Base-by-base conservation (phyloP, 2,329 filamentous ascomycete species). In the Arthroderma uncinatum region DNA sequence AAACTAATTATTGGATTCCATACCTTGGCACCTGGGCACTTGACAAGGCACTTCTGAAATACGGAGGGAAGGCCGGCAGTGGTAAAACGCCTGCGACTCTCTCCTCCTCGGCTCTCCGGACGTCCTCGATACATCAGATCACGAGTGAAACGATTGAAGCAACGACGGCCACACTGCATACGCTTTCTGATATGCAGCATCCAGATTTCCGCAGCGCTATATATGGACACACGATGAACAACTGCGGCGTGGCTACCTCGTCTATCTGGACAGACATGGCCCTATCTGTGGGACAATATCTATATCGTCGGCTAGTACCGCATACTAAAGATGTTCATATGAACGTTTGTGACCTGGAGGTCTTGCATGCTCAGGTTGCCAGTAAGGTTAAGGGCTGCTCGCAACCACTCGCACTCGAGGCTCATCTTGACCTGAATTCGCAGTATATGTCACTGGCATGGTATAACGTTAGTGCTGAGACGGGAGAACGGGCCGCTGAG, bases 1-100 rank as follows among this genome's bases (percentile, higher is more conserved):
- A 81, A 61, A 87, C 88, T 75, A 82, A 80, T 63, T 87, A 88
- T 70, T 87, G 84, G 84, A 77, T 44, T 50, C 2, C 64, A 64
- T 55, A 60, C 36, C 16, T 33, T 37, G 75, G 28, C 79, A 82
- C 0, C 72, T 87, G 1, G 79, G 80, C 62, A 71, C 86, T 0
- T 84, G 85, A 4, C 21, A 47, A 47, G 40, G 40, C 40, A 14
- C 58, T 55, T 30, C 19, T 58, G 34, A 55, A 44, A 10, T 58
- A 53, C 40, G 44, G 53, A 14, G 47, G 34, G 7, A 59, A 58
- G 47, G 48, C 40, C 7, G 28, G 28, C 7, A 30, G 28, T 30
- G 7, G 4, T 30, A 30, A 30, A 25, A 25, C 40, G 10, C 40
- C 21, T 12, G 14, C 23, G 9, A 23, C 40, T 4, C 36, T 33